Base-by-base conservation (phyloP, 306 rosid species). In the Lotus japonicus region DNA sequence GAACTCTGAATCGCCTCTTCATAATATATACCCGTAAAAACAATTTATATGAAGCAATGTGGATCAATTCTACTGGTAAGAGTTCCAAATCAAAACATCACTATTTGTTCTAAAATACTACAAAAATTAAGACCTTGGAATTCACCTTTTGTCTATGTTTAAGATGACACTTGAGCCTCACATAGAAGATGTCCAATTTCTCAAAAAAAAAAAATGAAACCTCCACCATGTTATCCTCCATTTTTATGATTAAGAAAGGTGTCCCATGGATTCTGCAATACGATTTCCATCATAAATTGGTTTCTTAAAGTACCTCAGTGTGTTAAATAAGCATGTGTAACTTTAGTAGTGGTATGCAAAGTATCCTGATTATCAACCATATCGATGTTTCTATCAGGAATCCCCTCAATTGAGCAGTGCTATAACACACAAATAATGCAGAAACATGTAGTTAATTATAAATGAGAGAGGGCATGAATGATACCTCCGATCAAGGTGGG, bases 121-220 rank as follows among this genome's bases (percentile, higher is more conserved):
- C 15, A 21, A 33, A 6, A 58, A 52, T 31, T 0, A 51, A 31
- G 33, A 66, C 15, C 9, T n/a, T 31, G 9, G 39, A 56, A 12
- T 33, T 2, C 41, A 92, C 96, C 98, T 84, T 82, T 74, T 80
- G 82, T 92, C 97, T 39, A 88, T 72, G 42, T 68, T 92, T 13
- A 89, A 21, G 54, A 96, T 87, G 28, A 80, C 56, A 8, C 33
- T 49, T 11, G 38, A 10, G 16, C 41, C 55, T 7, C 36, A 21
- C 35, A 23, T 43, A 18, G 88, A 79, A 49, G 59, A 10, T n/a
- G 51, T 57, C 88, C 95, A 92, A 49, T 39, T 70, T 61, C 51
- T 78, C 16, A 45, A 42, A 72, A n/a, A n/a, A n/a, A n/a, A n/a
- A n/a, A n/a, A 92, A 92, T 33, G 98, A 92, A 76, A 92, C 65